Evolutionary conservation across 345 rosid genomes (phyloP).

Genomic region (Linum usitatissimum): DNA sequence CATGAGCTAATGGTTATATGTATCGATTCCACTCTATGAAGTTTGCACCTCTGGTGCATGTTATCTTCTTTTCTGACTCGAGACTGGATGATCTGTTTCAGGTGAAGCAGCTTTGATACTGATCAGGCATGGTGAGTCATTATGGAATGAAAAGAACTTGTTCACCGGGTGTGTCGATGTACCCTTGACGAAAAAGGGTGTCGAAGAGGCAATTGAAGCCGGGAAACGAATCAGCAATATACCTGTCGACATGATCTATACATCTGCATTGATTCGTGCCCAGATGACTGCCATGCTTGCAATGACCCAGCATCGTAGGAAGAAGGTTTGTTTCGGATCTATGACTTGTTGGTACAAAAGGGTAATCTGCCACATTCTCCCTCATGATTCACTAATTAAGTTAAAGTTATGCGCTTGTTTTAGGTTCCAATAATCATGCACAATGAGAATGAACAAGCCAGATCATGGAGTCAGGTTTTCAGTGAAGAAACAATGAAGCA

Average conservation of each 20-base stretch:
- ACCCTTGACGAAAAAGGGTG: constrained; percentile 84
- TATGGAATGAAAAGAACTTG: constrained; percentile 97
- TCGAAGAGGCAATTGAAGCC: constrained; percentile 95
- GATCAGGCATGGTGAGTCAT: constrained; percentile 92
- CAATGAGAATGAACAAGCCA: constrained; percentile 65
- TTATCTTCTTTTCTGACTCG: constrained; percentile 4
- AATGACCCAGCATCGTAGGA: constrained; percentile 91
- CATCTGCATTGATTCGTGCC: constrained; percentile 87
- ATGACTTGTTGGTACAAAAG: not conserved
- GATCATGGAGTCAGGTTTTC: constrained; percentile 71
- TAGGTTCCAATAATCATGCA: constrained; percentile 88
- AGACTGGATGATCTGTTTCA: constrained; percentile 17
- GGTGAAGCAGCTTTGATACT: constrained; percentile 84
- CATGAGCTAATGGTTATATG: not conserved
- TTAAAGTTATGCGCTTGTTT: not conserved
- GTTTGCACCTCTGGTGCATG: not conserved
- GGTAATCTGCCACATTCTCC: not conserved
- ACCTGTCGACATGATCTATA: constrained; percentile 86
- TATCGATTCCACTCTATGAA: not conserved
- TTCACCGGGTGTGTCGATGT: constrained; percentile 98
- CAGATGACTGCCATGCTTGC: constrained; percentile 99
- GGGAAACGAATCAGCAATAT: constrained; percentile 92
- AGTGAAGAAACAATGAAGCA: constrained; percentile 81
- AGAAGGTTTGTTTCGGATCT: constrained; percentile 56
- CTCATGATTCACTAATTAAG: not conserved